These are phyloP conservation scores for Erodium trifolium DNA, from an alignment of 441 rosid genomes.

Conservation along the genomic window DNA sequence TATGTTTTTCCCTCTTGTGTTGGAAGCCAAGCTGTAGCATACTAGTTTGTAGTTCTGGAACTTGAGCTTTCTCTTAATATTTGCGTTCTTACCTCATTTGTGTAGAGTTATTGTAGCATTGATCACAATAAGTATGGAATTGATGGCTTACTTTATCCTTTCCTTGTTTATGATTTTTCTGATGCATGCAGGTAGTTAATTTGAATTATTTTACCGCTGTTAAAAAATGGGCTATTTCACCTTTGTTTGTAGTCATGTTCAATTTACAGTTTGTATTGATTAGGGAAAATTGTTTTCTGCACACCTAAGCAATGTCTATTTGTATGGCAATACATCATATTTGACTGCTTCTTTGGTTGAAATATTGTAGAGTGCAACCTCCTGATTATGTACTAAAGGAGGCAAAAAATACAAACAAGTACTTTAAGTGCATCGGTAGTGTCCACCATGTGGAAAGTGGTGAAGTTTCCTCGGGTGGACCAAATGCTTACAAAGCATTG, in stretches of 20 bases:
- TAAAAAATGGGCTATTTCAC: neutral
- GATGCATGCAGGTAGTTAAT: neutral
- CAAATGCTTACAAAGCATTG: slow-evolving; percentile 69
- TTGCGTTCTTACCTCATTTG: neutral
- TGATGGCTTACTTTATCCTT: neutral
- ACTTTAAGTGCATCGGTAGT: slow-evolving; percentile 83
- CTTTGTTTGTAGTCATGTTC: neutral
- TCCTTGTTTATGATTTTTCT: neutral
- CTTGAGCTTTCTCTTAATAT: neutral
- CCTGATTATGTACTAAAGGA: slow-evolving; percentile 94
- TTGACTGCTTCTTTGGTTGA: slow-evolving; percentile 25
- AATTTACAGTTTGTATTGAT: neutral
- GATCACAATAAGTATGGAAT: neutral
- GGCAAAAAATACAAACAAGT: slow-evolving; percentile 81
- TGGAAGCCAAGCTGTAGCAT: slow-evolving; percentile 8
- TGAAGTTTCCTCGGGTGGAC: slow-evolving; percentile 47
- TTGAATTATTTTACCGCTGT: neutral
- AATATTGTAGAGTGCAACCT: slow-evolving; percentile 74
- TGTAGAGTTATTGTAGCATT: neutral
- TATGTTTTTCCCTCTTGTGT: slow-evolving; percentile 28
- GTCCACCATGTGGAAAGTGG: slow-evolving; percentile 57
- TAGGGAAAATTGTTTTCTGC: neutral
- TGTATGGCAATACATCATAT: slow-evolving; percentile 12
- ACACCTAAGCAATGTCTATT: slow-evolving; percentile 11
- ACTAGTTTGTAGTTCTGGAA: slow-evolving; percentile 11